Percentiles rank a stretch among this genome's conserved stretches.
Evolutionary conservation across 1,139 yeast genomes (phyloP).

Genomic region (Schwanniomyces etchellsii): DNA sequence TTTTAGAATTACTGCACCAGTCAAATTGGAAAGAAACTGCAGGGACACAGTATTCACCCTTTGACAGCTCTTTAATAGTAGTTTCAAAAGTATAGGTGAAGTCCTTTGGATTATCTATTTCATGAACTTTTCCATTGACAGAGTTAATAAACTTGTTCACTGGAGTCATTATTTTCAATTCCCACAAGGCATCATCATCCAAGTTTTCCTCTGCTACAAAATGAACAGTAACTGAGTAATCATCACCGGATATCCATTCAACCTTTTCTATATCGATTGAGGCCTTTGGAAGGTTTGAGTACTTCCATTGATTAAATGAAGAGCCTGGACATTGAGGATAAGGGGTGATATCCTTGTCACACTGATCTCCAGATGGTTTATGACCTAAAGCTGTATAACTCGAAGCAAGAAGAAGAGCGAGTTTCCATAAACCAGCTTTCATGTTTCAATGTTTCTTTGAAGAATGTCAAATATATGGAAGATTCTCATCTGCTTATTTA

Average conservation of each 20-base stretch:
- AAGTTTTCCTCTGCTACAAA: not conserved
- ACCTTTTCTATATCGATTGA: not conserved
- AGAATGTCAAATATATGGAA: no score
- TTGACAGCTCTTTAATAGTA: no score
- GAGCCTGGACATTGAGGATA: not conserved
- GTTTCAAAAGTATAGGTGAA: constrained; percentile 1
- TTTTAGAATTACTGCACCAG: not conserved
- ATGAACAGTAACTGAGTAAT: constrained; percentile 1
- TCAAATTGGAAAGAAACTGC: constrained; percentile 1
- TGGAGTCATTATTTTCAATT: constrained; percentile 1
- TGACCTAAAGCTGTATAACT: no score
- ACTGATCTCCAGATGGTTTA: not conserved
- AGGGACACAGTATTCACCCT: constrained; percentile 1
- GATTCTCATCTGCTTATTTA: no score
- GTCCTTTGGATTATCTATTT: constrained; percentile 1
- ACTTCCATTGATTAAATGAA: constrained; percentile 1
- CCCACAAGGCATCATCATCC: not conserved
- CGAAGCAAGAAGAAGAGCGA: no score
- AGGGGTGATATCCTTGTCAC: not conserved
- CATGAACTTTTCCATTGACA: not conserved
- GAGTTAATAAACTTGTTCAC: not conserved
- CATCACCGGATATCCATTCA: not conserved
- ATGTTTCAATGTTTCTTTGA: no score
- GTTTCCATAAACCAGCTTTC: no score
- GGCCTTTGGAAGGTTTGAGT: constrained; percentile 1